Percentiles rank a stretch among this genome's conserved stretches.
These are phyloP conservation scores for Euphorbia tirucalli DNA, from an alignment of 345 rosid genomes.

Conservation along the genomic window DNA sequence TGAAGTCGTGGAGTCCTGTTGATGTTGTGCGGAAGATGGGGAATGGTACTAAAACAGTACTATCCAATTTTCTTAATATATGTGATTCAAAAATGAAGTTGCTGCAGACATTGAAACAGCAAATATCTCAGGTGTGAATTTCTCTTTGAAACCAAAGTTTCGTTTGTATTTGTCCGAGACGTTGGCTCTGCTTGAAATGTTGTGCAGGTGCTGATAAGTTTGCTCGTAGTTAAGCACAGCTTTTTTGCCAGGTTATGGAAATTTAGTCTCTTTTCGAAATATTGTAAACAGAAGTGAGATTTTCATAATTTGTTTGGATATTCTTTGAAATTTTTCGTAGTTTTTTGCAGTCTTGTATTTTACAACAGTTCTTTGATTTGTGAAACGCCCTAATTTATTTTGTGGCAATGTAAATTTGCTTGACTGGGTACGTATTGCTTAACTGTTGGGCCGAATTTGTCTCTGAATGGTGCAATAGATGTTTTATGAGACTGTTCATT, in stretches of 20 bases:
- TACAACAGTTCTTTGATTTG: neutral
- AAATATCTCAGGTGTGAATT: conserved; percentile 42
- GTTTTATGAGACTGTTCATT: too few species aligned
- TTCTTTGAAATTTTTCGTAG: neutral
- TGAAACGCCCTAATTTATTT: neutral
- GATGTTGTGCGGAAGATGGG: conserved; percentile 59
- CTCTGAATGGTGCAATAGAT: too few species aligned
- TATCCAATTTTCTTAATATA: conserved; percentile 51
- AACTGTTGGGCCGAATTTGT: too few species aligned
- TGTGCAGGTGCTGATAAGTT: too few species aligned
- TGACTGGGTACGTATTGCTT: neutral
- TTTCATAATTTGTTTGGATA: neutral
- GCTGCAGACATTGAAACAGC: conserved; percentile 53
- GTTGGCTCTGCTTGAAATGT: neutral
- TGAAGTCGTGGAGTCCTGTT: conserved; percentile 58
- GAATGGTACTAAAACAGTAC: conserved; percentile 36
- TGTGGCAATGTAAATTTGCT: neutral
- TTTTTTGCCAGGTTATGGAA: neutral
- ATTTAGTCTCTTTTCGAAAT: neutral
- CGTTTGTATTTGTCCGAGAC: neutral
- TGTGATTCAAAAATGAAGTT: conserved; percentile 65
- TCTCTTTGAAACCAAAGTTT: neutral
- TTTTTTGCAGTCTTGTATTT: neutral
- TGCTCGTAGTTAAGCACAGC: too few species aligned
- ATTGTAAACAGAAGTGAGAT: neutral